Base-by-base conservation (phyloP, 2,329 filamentous ascomycete genomes). In the Furcasterigmium furcatum region DNA sequence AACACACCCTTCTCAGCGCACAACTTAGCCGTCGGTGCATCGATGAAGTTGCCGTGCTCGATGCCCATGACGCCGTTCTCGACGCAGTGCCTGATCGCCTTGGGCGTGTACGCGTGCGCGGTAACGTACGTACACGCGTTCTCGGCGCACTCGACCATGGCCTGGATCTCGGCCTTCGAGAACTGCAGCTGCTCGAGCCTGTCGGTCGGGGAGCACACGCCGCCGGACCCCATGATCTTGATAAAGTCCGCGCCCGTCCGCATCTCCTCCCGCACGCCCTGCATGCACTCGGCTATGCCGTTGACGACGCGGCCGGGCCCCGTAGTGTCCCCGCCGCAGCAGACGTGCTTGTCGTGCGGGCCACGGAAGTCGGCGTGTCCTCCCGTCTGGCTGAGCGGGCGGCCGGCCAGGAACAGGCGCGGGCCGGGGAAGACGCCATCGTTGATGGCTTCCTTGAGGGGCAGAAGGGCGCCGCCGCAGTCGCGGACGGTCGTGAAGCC, bases 401-500 rank as follows among this genome's bases (percentile, higher is more conserved):
- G 68, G 4, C 73, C 73, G 1, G 76, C 67, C 22, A 80, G 76
- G 58, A 81, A 80, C 5, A 83, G 57, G 10, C 78, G 62, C 0
- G 79, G 80, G 0, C 79, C 80, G 2, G 72, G 70, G 39, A 78
- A 69, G 0, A 82, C 67, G 3, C 72, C 71, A 21, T 84, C 77
- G 2, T 66, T 68, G 22, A 83, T 67, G 3, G 80, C 78, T 52
- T 82, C 68, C 48, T 76, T 77, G 14, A 84, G 62, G 1, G 79
- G 74, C 0, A 74, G 59, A 1, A 66, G 64, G 2, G 79, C 79
- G 8, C 80, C 80, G 1, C 79, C 80, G 38, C 74, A 79, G 55
- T 84, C 80, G 2, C 80, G 71, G 4, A 79, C 68, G 5, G 68
- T 76, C 1, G 80, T 84, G 61, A 82, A 84, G 2, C 80, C 80